Evolutionary conservation across 495 filamentous ascomycete species (phyloP).

Genomic region (Penicillium lagena): DNA sequence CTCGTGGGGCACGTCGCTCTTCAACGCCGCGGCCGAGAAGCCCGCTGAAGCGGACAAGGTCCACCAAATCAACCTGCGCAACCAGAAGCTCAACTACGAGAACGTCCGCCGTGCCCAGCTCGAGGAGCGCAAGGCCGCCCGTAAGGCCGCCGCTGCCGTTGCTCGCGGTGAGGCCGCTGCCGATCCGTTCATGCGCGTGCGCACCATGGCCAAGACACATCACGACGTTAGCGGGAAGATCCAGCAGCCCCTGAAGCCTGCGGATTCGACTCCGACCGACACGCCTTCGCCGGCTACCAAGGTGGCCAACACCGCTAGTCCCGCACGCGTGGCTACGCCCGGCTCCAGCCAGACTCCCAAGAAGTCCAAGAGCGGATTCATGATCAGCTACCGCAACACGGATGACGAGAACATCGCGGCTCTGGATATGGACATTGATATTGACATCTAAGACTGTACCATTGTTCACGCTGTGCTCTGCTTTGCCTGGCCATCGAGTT

Average conservation of each 20-base stretch:
- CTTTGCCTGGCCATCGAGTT: too few species aligned
- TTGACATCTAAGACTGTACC: constrained; percentile 50
- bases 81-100: constrained; percentile 72
- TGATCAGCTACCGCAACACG: constrained; percentile 65
- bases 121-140: constrained; percentile 62
- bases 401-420: constrained; percentile 81
- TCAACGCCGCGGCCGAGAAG: constrained; percentile 35
- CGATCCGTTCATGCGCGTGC: constrained; percentile 57
- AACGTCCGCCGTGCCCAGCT: constrained; percentile 80
- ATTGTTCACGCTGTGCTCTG: too few species aligned
- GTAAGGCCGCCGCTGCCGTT: constrained; percentile 49
- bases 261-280: constrained; percentile 37
- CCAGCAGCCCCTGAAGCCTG: constrained; percentile 11
- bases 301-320: constrained; percentile 16
- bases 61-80: constrained; percentile 66
- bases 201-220: constrained; percentile 54
- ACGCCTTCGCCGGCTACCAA: constrained; percentile 44
- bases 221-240: constrained; percentile 45
- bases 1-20: constrained; percentile 57
- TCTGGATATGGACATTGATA: constrained; percentile 75
- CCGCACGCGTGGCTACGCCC: constrained; percentile 20
- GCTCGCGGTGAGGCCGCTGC: constrained; percentile 45
- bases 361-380: constrained; percentile 52
- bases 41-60: constrained; percentile 66
- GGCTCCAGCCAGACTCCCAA: constrained; percentile 38